Conservation (phyloP, 805 yeast genomes). For the Yarrowia porcina region DNA sequence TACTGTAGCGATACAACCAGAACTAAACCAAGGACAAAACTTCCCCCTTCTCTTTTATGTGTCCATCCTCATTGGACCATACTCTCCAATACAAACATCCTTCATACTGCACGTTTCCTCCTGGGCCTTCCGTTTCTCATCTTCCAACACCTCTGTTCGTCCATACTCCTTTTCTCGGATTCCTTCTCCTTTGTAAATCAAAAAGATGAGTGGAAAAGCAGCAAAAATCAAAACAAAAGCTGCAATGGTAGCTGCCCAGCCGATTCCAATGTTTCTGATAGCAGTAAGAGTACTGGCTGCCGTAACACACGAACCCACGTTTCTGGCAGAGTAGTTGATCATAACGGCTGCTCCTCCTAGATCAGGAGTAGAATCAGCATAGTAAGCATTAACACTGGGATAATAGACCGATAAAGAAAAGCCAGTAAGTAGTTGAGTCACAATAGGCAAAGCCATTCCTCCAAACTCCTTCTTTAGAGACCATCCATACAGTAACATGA, state of each 20-base stretch:
- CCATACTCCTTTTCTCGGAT: constrained; percentile 5
- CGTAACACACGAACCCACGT: constrained; percentile 50
- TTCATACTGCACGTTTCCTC: not conserved
- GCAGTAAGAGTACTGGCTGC: constrained; percentile 50
- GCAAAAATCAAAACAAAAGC: constrained; percentile 40
- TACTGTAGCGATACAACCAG: not conserved
- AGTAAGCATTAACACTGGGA: constrained; percentile 54
- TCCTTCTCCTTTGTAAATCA: not conserved
- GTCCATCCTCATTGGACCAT: not conserved
- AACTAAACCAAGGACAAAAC: too few species aligned
- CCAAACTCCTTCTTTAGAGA: constrained; percentile 47
- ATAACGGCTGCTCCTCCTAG: constrained; percentile 56
- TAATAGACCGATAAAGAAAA: constrained; percentile 51
- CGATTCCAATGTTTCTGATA: constrained; percentile 50
- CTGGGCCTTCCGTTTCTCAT: not conserved
- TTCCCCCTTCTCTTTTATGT: too few species aligned
- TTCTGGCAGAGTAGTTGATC: constrained; percentile 51
- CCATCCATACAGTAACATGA: constrained; percentile 55
- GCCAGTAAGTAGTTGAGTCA: constrained; percentile 48
- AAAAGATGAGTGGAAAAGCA: not conserved
- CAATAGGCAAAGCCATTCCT: constrained; percentile 54
- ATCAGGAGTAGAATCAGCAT: constrained; percentile 56
- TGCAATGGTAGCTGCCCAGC: constrained; percentile 54
- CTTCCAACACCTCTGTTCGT: not conserved
- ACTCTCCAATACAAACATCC: not conserved